phyloP scores from a whole-genome alignment of 352 stramenopile species.

The Phytophthora vignae region DNA sequence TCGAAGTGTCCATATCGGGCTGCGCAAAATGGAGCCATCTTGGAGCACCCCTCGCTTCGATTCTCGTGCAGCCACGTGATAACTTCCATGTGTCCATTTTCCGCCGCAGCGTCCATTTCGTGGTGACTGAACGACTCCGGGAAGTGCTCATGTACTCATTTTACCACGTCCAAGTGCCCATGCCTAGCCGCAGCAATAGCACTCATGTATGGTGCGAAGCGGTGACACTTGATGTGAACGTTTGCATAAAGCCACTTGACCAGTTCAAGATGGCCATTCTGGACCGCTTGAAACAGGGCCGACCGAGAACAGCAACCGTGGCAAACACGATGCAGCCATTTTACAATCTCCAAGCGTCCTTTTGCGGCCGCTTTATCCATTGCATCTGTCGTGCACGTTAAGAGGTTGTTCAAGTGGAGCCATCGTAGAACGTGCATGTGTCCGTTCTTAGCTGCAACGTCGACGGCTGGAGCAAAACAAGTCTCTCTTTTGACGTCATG shows the following conservation, averaged over 20 bases:
- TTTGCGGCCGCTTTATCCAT: background rate
- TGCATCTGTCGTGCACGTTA: background rate
- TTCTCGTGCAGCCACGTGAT: background rate
- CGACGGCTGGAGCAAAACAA: background rate
- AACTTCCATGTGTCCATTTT: background rate
- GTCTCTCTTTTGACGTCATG: background rate
- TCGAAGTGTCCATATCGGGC: background rate
- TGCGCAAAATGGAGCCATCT: background rate
- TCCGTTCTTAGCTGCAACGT: background rate
- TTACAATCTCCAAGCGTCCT: background rate
- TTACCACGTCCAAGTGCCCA: background rate
- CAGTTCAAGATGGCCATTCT: background rate
- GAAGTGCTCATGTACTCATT: background rate
- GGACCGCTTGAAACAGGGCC: background rate
- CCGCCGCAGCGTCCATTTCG: background rate
- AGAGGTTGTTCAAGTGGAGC: background rate
- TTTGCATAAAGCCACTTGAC: background rate
- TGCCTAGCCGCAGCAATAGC: background rate
- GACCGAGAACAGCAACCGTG: background rate
- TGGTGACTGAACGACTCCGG: background rate
- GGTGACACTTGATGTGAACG: background rate
- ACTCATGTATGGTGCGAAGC: background rate
- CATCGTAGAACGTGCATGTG: background rate
- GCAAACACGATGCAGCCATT: too few relatives aligned
- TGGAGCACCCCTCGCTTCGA: background rate